Evolutionary conservation across 345 rosid species (phyloP).

Genomic region (Eutrema yunnanense): DNA sequence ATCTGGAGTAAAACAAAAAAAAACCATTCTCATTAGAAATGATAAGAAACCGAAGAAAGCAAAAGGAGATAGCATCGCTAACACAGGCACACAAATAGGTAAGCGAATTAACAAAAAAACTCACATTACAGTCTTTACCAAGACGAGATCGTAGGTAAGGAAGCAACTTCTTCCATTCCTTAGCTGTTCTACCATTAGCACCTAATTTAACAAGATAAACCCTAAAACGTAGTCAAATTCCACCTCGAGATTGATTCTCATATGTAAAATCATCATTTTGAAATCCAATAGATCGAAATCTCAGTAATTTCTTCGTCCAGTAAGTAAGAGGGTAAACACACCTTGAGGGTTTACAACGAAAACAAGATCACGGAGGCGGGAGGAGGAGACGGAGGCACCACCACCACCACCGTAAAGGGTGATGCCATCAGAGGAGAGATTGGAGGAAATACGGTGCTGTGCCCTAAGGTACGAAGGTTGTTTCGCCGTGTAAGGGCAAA

Average conservation of each 20-base stretch:
- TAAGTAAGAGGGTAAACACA: slow-evolving; percentile 12
- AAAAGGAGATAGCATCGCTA: neutral
- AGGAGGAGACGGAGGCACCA: slow-evolving; percentile 29
- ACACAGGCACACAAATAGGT: neutral
- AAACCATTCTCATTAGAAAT: neutral
- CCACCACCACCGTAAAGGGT: slow-evolving; percentile 19
- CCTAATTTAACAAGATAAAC: slow-evolving; percentile 39
- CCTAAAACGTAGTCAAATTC: neutral
- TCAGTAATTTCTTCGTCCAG: neutral
- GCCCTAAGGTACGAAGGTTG: slow-evolving; percentile 31
- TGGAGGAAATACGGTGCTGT: slow-evolving; percentile 37
- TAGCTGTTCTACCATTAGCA: slow-evolving; percentile 86
- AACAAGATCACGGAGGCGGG: slow-evolving; percentile 79
- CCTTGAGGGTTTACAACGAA: slow-evolving; percentile 93
- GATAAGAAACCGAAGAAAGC: neutral
- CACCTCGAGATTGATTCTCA: neutral
- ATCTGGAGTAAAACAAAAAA: slow-evolving; percentile 41
- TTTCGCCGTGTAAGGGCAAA: slow-evolving; percentile 30
- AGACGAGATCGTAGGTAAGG: slow-evolving; percentile 81
- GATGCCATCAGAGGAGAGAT: slow-evolving; percentile 39
- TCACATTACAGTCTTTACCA: slow-evolving; percentile 64
- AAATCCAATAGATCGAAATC: neutral
- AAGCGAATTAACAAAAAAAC: slow-evolving; percentile 16
- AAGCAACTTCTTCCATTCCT: slow-evolving; percentile 86
- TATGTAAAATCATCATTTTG: neutral